Evolutionary conservation across 139 green algal genomes (phyloP).

Genomic region (Chlorokybus atmophyticus): DNA sequence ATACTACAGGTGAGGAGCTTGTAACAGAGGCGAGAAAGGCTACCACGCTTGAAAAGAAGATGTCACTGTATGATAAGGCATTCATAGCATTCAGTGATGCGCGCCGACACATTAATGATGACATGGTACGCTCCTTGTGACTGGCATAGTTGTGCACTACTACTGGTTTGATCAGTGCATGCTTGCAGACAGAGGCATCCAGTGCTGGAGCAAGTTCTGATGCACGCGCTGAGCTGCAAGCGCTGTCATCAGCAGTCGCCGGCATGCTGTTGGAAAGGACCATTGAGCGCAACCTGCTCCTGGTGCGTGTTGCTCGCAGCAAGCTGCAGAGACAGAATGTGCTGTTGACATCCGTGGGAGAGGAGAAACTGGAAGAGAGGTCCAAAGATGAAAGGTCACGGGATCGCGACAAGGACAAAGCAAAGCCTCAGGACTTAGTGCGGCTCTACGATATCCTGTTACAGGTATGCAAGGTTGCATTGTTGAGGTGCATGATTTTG

Average conservation of each 20-base stretch:
- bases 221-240: conserved; percentile 16
- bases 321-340: conserved; percentile 25
- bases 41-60: conserved; percentile 24
- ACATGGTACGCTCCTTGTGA: conserved; percentile 12
- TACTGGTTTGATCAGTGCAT: too few species aligned
- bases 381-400: conserved; percentile 29
- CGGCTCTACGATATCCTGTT: conserved; percentile 21
- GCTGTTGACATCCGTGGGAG: too few species aligned
- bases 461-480: too few species aligned
- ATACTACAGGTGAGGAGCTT: too few species aligned
- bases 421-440: conserved; percentile 43
- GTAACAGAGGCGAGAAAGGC: conserved; percentile 6
- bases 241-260: conserved; percentile 31
- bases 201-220: conserved; percentile 1
- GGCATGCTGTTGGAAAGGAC: conserved; percentile 45
- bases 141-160: too few species aligned
- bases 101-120: conserved; percentile 26
- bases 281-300: conserved; percentile 30
- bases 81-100: conserved; percentile 51
- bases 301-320: conserved; percentile 17
- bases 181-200: neutral
- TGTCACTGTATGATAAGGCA: conserved; percentile 48
- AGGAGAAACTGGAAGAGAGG: conserved; percentile 6
- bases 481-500: too few species aligned
- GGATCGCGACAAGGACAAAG: too few species aligned